phyloP scores from a whole-genome alignment of 306 rosid species.

The Malus sylvestris region DNA sequence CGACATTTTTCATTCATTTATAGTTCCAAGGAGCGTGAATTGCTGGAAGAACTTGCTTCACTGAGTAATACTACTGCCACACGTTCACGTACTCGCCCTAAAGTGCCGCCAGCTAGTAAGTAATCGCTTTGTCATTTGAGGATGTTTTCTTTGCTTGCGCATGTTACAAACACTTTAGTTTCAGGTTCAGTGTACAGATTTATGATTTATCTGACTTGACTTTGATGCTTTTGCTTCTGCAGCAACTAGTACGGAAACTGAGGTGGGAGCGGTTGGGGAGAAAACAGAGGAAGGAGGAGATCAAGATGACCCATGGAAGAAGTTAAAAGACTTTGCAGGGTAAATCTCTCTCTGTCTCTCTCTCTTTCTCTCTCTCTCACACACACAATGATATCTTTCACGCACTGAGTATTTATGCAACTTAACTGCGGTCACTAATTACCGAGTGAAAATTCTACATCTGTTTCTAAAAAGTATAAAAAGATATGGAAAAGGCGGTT shows the following conservation, averaged over 20 bases:
- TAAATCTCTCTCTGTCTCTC: slow-evolving; percentile 31
- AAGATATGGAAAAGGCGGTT: neutral
- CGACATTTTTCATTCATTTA: slow-evolving; percentile 4
- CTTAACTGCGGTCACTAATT: neutral
- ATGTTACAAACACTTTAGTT: neutral
- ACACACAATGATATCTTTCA: neutral
- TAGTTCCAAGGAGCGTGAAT: slow-evolving; percentile 71
- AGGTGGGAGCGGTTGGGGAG: slow-evolving; percentile 38
- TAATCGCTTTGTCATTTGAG: slow-evolving; percentile 20
- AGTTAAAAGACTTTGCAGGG: slow-evolving; percentile 72
- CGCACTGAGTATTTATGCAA: neutral
- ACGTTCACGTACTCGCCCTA: slow-evolving; percentile 50
- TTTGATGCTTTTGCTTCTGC: slow-evolving; percentile 28
- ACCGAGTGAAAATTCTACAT: neutral
- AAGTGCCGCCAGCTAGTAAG: slow-evolving; percentile 55
- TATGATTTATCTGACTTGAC: slow-evolving; percentile 2
- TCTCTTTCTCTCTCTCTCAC: neutral
- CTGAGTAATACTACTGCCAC: slow-evolving; percentile 41
- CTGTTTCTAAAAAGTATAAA: neutral
- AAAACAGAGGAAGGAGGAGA: slow-evolving; percentile 46
- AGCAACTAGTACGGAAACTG: slow-evolving; percentile 45
- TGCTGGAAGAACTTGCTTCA: slow-evolving; percentile 79
- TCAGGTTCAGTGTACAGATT: neutral
- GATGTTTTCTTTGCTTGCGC: neutral
- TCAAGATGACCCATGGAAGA: slow-evolving; percentile 54